phyloP scores from a whole-genome alignment of 345 rosid species.

The Luvunga scandens region DNA sequence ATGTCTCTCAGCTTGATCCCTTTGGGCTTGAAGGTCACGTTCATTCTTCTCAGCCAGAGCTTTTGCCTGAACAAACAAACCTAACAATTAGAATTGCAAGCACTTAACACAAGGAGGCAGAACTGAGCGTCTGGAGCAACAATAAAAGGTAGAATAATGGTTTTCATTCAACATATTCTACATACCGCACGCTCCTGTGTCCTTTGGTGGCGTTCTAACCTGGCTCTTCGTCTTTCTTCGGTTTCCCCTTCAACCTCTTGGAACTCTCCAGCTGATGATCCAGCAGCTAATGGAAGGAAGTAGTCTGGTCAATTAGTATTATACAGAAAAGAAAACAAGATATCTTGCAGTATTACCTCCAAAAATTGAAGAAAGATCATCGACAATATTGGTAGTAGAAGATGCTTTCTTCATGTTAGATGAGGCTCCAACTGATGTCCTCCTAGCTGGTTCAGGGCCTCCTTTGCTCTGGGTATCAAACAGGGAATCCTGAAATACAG shows the following conservation, averaged over 20 bases:
- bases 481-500: slow-evolving; percentile 62
- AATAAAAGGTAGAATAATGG: slow-evolving; percentile 8
- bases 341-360: slow-evolving; percentile 51
- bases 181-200: slow-evolving; percentile 98
- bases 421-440: slow-evolving; percentile 50
- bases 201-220: slow-evolving; percentile 95
- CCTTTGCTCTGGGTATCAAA: slow-evolving; percentile 66
- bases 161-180: slow-evolving; percentile 15
- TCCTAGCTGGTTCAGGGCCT: slow-evolving; percentile 63
- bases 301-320: slow-evolving; percentile 18
- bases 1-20: slow-evolving; percentile 96
- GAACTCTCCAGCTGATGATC: slow-evolving; percentile 63
- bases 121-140: not conserved
- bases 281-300: slow-evolving; percentile 47
- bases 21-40: slow-evolving; percentile 86
- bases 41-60: slow-evolving; percentile 97
- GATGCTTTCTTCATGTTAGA: slow-evolving; percentile 76
- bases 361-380: slow-evolving; percentile 84
- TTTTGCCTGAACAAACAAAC: slow-evolving; percentile 58
- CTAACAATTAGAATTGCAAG: slow-evolving; percentile 12
- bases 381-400: slow-evolving; percentile 69
- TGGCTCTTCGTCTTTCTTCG: slow-evolving; percentile 88
- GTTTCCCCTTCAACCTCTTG: slow-evolving; percentile 89
- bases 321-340: not conserved
- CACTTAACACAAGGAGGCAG: not conserved